Conservation (phyloP, 495 filamentous ascomycete species). For the Aspergillus wentii region DNA sequence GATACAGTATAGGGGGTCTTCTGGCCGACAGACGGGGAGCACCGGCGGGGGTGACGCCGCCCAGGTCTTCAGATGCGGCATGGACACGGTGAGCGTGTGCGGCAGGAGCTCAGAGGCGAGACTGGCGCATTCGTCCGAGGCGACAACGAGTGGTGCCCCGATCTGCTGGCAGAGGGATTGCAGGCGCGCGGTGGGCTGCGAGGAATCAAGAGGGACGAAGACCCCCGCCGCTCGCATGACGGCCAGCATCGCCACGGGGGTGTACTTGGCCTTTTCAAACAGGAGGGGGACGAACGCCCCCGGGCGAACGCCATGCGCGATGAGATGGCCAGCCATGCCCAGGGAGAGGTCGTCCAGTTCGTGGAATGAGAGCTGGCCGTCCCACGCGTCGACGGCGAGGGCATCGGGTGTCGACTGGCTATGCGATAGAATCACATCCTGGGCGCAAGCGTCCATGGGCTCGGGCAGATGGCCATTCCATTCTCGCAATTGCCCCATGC, state of each 20-base stretch:
- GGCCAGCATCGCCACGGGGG: slow-evolving; percentile 31
- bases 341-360: slow-evolving; percentile 8
- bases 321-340: slow-evolving; percentile 16
- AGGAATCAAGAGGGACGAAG: slow-evolving; percentile 39
- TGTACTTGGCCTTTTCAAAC: slow-evolving; percentile 39
- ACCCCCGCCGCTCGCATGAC: slow-evolving; percentile 45
- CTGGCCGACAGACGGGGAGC: background rate
- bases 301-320: slow-evolving; percentile 23
- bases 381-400: slow-evolving; percentile 6
- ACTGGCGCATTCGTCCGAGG: background rate
- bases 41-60: background rate
- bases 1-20: slow-evolving; percentile 13
- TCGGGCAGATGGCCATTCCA: background rate
- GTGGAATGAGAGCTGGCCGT: slow-evolving; percentile 15
- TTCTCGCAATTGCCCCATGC: background rate
- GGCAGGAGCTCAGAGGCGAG: background rate
- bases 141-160: slow-evolving; percentile 13
- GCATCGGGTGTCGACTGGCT: background rate
- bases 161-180: slow-evolving; percentile 24
- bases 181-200: slow-evolving; percentile 38
- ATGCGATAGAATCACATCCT: background rate
- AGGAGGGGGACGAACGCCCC: slow-evolving; percentile 35
- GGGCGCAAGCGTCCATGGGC: background rate
- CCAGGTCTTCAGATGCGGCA: background rate
- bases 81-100: slow-evolving; percentile 7